phyloP scores from a whole-genome alignment of 2,329 filamentous ascomycete genomes.

The Sclerotiophoma versabilis region DNA sequence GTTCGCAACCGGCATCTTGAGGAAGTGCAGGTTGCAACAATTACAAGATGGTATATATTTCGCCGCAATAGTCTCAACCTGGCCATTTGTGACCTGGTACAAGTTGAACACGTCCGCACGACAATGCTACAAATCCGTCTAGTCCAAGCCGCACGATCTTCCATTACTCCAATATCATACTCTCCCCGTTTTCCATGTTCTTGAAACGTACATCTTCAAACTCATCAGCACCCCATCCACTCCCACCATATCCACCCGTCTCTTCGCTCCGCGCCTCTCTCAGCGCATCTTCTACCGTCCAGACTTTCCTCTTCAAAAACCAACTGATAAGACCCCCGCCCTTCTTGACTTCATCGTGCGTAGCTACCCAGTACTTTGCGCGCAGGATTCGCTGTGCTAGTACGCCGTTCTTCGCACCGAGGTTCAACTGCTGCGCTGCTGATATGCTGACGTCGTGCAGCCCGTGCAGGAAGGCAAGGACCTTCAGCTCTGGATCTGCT shows the following conservation, averaged over 20 bases:
- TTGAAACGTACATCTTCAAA: constrained; percentile 57
- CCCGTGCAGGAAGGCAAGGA: constrained; percentile 68
- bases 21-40: too few relatives aligned
- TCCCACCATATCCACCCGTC: constrained; percentile 38
- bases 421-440: constrained; percentile 64
- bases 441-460: constrained; percentile 66
- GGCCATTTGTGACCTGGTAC: too few relatives aligned
- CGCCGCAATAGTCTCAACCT: too few relatives aligned
- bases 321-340: constrained; percentile 64
- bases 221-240: constrained; percentile 27
- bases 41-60: too few relatives aligned
- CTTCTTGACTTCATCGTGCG: constrained; percentile 70
- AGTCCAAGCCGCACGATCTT: not conserved
- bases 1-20: too few relatives aligned
- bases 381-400: constrained; percentile 60
- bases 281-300: constrained; percentile 57
- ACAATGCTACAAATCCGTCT: not conserved
- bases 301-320: constrained; percentile 54
- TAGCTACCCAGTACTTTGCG: constrained; percentile 69
- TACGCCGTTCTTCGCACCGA: constrained; percentile 68
- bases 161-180: constrained; percentile 56
- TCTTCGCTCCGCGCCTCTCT: constrained; percentile 56
- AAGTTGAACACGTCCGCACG: too few relatives aligned
- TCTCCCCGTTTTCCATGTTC: constrained; percentile 65
- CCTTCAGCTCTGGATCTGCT: constrained; percentile 57